These are phyloP conservation scores for Abrus pulchellus DNA, from an alignment of 306 rosid genomes.

Conservation along the genomic window DNA sequence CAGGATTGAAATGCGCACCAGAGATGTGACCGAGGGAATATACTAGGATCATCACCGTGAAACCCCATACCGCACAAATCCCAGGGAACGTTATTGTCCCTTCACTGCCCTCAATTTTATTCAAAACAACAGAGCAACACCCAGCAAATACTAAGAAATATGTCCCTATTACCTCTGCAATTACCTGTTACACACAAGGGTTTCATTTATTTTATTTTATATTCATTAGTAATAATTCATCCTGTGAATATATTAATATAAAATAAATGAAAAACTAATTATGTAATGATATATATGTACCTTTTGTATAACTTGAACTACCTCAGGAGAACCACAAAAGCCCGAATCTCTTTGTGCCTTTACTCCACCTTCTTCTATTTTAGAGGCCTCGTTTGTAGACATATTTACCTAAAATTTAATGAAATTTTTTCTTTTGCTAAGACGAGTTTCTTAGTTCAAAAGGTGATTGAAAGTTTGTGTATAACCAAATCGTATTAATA, in stretches of 20 bases:
- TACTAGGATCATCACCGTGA: conserved; percentile 59
- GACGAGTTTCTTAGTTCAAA: not conserved
- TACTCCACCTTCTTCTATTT: conserved; percentile 55
- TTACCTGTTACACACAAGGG: conserved; percentile 49
- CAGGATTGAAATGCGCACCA: conserved; percentile 75
- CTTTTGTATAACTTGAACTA: conserved; percentile 63
- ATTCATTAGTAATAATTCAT: not conserved
- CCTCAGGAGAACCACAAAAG: conserved; percentile 47
- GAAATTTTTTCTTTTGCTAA: not conserved
- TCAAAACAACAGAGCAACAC: conserved; percentile 59
- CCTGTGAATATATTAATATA: too few relatives aligned
- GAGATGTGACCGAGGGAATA: conserved; percentile 76
- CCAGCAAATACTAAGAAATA: conserved; percentile 70
- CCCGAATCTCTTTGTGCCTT: not conserved
- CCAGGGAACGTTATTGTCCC: conserved; percentile 73
- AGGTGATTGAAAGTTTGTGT: not conserved
- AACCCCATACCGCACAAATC: conserved; percentile 60
- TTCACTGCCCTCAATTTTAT: conserved; percentile 56
- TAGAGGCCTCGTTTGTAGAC: conserved; percentile 40
- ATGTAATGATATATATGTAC: conserved; percentile 21
- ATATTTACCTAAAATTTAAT: conserved; percentile 28
- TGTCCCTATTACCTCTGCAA: conserved; percentile 76
- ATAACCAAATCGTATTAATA: not conserved
- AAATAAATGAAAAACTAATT: not conserved
- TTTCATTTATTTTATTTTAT: not conserved